Evolutionary conservation across 148 eudicot genomes (phyloP).

Genomic region (Dysphania ambrosioides): DNA sequence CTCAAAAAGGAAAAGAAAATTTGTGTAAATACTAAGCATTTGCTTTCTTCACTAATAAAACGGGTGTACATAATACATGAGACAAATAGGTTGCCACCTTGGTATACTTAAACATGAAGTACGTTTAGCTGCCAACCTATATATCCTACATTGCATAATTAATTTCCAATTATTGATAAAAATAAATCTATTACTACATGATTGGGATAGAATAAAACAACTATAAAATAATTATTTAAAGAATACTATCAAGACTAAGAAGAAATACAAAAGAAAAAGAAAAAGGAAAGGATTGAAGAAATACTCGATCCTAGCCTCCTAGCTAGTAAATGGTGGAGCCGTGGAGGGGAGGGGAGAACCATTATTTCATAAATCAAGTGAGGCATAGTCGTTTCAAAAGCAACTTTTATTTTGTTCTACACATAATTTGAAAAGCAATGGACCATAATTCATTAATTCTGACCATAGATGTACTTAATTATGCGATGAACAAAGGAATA

Average conservation of each 20-base stretch:
- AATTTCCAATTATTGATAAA: background rate
- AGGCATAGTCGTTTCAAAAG: too few relatives aligned
- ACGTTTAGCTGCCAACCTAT: background rate
- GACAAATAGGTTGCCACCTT: too few relatives aligned
- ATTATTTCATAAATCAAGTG: too few relatives aligned
- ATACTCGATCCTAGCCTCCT: too few relatives aligned
- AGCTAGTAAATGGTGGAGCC: too few relatives aligned
- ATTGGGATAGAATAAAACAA: background rate
- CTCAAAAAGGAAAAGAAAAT: too few relatives aligned
- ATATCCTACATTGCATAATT: too few relatives aligned
- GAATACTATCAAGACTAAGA: background rate
- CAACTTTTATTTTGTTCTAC: background rate
- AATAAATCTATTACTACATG: background rate
- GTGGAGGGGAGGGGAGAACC: too few relatives aligned
- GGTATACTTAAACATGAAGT: constrained; percentile 6
- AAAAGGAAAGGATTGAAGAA: background rate
- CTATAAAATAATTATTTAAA: background rate
- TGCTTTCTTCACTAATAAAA: too few relatives aligned
- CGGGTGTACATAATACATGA: too few relatives aligned
- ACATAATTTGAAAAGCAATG: background rate
- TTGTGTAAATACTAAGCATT: too few relatives aligned
- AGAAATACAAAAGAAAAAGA: background rate
- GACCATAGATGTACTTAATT: background rate
- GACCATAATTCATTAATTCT: constrained; percentile 1
- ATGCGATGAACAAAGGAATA: background rate